Conservation (phyloP, 352 stramenopile genomes). For the Phytophthora fragariae region DNA sequence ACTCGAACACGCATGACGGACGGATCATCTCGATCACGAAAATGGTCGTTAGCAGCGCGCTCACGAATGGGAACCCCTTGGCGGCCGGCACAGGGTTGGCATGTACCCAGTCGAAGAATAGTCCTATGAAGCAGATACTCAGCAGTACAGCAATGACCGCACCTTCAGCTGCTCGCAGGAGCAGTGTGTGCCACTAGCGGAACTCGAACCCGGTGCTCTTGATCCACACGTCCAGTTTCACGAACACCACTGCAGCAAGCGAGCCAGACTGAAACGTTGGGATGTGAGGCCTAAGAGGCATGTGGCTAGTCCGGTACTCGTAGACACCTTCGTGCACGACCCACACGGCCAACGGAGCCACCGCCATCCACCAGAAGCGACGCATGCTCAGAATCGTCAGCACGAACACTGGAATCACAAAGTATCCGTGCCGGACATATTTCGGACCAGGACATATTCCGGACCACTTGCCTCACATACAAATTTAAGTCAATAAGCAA, state of each 20-base stretch:
- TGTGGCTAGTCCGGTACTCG: slow-evolving; percentile 41
- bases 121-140: slow-evolving; percentile 37
- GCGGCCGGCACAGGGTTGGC: slow-evolving; percentile 33
- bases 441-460: too few species aligned
- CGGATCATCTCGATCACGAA: slow-evolving; percentile 53
- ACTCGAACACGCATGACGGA: slow-evolving; percentile 54
- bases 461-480: too few species aligned
- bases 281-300: slow-evolving; percentile 37
- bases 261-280: slow-evolving; percentile 52
- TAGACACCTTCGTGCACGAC: slow-evolving; percentile 34
- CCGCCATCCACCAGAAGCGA: slow-evolving; percentile 37
- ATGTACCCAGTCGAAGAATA: slow-evolving; percentile 51
- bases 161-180: slow-evolving; percentile 34
- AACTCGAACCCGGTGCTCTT: slow-evolving; percentile 35
- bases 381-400: slow-evolving; percentile 35
- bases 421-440: too few species aligned
- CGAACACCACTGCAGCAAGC: slow-evolving; percentile 45
- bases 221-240: slow-evolving; percentile 34
- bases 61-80: slow-evolving; percentile 43
- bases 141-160: slow-evolving; percentile 37
- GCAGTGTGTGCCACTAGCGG: slow-evolving; percentile 20
- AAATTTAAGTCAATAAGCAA: too few species aligned
- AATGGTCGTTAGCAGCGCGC: slow-evolving; percentile 40
- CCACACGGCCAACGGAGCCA: slow-evolving; percentile 35
- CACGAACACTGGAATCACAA: slow-evolving; percentile 51